Evolutionary conservation across 176 grass and related monocot genomes (phyloP).

Genomic region (Oryza glaberrima): DNA sequence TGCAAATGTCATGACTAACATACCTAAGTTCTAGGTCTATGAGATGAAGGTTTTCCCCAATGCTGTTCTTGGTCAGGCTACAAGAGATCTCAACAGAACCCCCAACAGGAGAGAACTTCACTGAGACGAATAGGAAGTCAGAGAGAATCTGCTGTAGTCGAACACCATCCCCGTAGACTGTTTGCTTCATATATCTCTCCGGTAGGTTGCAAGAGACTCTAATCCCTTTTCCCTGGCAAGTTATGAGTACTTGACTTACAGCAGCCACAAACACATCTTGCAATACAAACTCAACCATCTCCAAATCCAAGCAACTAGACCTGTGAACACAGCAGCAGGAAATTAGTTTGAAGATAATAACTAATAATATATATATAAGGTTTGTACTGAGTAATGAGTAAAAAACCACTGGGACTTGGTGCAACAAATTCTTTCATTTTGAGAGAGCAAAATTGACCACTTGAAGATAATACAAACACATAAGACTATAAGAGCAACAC

Average conservation of each 20-base stretch:
- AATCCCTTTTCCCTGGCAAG: conserved; percentile 81
- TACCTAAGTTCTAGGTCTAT: conserved; percentile 86
- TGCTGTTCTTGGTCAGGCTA: conserved; percentile 61
- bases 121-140: conserved; percentile 71
- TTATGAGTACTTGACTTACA: conserved; percentile 78
- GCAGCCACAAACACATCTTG: conserved; percentile 74
- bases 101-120: conserved; percentile 85
- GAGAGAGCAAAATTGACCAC: background rate
- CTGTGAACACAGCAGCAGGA: conserved; percentile 27
- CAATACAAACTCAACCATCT: conserved; percentile 86
- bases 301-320: conserved; percentile 85
- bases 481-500: background rate
- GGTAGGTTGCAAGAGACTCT: conserved; percentile 65
- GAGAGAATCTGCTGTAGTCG: conserved; percentile 90
- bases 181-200: conserved; percentile 67
- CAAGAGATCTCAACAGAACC: conserved; percentile 67
- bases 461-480: background rate
- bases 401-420: conserved; percentile 8
- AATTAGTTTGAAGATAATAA: background rate
- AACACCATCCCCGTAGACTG: conserved; percentile 72
- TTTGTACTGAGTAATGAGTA: conserved; percentile 15
- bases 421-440: background rate
- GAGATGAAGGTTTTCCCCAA: conserved; percentile 79
- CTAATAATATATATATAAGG: conserved; percentile 3
- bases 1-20: background rate